A percentile compares a stretch with the other conserved stretches of the same genome.
Conservation (phyloP, 2,329 filamentous ascomycete genomes). For the Elsinoe batatas region DNA sequence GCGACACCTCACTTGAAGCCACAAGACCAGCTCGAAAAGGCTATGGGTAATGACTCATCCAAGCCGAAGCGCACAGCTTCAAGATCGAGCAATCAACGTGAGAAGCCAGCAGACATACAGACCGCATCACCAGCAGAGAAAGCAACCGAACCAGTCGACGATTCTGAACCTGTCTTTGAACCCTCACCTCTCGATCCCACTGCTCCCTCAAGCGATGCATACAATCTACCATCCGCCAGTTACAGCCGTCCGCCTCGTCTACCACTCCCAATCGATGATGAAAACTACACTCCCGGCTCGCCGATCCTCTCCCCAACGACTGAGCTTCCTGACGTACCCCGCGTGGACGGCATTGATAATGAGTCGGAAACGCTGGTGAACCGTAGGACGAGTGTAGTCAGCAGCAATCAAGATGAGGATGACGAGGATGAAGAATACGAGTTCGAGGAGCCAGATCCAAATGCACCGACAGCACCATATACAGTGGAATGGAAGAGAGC, state of each 20-base stretch:
- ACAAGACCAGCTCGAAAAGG: conserved; percentile 15
- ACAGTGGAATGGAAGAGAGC: conserved; percentile 68
- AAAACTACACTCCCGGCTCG: conserved; percentile 78
- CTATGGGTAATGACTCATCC: conserved; percentile 13
- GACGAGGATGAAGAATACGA: conserved; percentile 46
- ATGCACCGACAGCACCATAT: conserved; percentile 55
- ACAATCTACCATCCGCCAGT: conserved; percentile 32
- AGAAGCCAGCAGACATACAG: conserved; percentile 12
- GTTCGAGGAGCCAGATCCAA: conserved; percentile 50
- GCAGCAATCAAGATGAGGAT: conserved; percentile 59
- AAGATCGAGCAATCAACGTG: conserved; percentile 2
- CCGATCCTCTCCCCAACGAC: conserved; percentile 60
- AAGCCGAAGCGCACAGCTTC: conserved; percentile 9
- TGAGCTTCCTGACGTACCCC: conserved; percentile 37
- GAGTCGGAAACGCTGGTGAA: neutral
- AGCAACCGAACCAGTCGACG: conserved; percentile 29
- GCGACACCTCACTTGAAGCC: conserved; percentile 25
- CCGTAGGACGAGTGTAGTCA: conserved; percentile 46
- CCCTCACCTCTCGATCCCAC: conserved; percentile 19
- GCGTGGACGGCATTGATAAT: conserved; percentile 19
- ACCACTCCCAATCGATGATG: conserved; percentile 87
- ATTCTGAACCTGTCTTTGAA: conserved; percentile 18
- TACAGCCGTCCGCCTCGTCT: conserved; percentile 69
- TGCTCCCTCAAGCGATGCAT: conserved; percentile 23
- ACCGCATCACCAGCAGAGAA: conserved; percentile 25